Base-by-base conservation (phyloP, 306 rosid species). In the Sesbania bispinosa region DNA sequence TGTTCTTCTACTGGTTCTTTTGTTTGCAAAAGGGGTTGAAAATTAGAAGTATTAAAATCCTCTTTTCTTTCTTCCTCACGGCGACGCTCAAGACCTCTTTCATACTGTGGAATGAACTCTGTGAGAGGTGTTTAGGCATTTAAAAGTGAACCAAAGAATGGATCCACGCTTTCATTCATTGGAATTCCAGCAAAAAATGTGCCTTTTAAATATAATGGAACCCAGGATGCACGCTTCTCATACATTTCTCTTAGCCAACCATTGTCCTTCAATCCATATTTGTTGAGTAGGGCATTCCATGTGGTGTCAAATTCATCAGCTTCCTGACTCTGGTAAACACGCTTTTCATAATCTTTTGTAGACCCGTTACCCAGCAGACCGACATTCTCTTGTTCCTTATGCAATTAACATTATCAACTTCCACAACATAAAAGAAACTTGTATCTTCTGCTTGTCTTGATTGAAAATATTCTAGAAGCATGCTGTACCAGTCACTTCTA, bases 1-100 rank as follows among this genome's bases (percentile, higher is more conserved):
- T 92, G 97, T 50, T 92, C 93, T 84, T 89, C 97, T 15, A 81
- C 81, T 18, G 92, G 85, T 79, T 92, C 97, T 78, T 92, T 89
- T 21, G 96, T 92, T 85, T 89, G 96, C 89, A 92, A 79, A 83
- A 81, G 74, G 8, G 87, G 86, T 67, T 84, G 89, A 77, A 89
- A 76, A 61, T 85, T 85, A 30, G 84, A 82, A 61, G 92, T 74
- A 74, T 92, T 85, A 45, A 87, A 89, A 58, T 90, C 92, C 81
- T 87, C 92, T 67, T 85, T 92, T 64, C 89, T 75, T 76, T 92
- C 97, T 67, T 87, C 96, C 67, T 85, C 96, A 3, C 93, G 93
- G 10, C 84, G 92, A 32, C 86, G 85, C 84, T 92, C 93, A 43
- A 92, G 83, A 30, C 86, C 88, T 65, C 80, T 89, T 81, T 92